phyloP scores from a whole-genome alignment of 257 asterid genomes.

The Pogostemon cablin region DNA sequence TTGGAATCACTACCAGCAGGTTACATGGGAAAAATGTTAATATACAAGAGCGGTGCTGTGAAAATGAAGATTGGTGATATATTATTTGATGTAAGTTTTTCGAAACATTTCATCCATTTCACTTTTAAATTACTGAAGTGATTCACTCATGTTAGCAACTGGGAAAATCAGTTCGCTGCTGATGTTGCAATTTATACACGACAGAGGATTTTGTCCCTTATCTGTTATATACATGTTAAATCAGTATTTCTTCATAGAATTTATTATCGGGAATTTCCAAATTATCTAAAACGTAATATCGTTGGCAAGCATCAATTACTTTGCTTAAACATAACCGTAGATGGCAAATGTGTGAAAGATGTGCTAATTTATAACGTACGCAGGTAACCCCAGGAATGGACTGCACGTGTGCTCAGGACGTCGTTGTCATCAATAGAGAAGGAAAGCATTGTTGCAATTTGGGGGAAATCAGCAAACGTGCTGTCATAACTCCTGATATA shows the following conservation, averaged over 20 bases:
- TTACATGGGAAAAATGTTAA: constrained; percentile 72
- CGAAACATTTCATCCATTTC: not conserved
- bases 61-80: constrained; percentile 86
- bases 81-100: constrained; percentile 67
- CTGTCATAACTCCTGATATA: constrained; percentile 60
- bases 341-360: not conserved
- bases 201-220: not conserved
- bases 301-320: not conserved
- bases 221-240: too few relatives aligned
- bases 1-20: constrained; percentile 63
- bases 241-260: too few relatives aligned
- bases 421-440: constrained; percentile 52
- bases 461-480: constrained; percentile 69
- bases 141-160: not conserved
- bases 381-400: constrained; percentile 77
- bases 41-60: constrained; percentile 72
- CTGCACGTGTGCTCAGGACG: constrained; percentile 60
- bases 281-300: not conserved
- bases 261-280: not conserved
- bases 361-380: constrained; percentile 18
- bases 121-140: not conserved
- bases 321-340: not conserved
- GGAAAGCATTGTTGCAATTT: constrained; percentile 53
- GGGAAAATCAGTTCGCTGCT: not conserved
- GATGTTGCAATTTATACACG: not conserved